phyloP scores from a whole-genome alignment of 2,329 filamentous ascomycete species.

The Aspergillus sergii region DNA sequence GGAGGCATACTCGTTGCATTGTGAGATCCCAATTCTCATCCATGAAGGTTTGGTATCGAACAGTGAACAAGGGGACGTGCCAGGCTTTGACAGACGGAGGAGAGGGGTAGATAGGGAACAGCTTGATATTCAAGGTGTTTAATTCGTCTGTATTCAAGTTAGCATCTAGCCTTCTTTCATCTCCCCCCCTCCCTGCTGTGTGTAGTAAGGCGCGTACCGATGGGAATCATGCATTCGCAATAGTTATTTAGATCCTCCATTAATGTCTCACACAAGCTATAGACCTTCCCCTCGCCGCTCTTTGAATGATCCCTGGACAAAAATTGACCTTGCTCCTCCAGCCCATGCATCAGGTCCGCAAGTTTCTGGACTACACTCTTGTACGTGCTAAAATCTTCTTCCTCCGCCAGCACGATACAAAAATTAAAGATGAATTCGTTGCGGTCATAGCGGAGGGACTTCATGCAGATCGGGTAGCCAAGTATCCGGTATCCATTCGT shows the following conservation, averaged over 20 bases:
- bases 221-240: constrained; percentile 97
- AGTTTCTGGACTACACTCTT: constrained; percentile 84
- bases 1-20: constrained; percentile 49
- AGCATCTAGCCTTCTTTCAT: constrained; percentile 10
- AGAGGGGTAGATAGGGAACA: constrained; percentile 79
- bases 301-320: constrained; percentile 55
- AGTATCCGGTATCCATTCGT: constrained; percentile 79
- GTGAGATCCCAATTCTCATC: constrained; percentile 60
- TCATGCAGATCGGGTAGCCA: constrained; percentile 86
- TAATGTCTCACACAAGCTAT: constrained; percentile 78
- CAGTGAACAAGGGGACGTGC: constrained; percentile 82
- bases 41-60: constrained; percentile 55
- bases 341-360: constrained; percentile 79
- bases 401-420: constrained; percentile 74
- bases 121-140: constrained; percentile 94
- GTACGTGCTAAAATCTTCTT: constrained; percentile 73
- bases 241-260: constrained; percentile 96
- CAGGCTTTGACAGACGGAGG: constrained; percentile 79
- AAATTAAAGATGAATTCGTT: constrained; percentile 99
- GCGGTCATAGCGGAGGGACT: constrained; percentile 77
- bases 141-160: constrained; percentile 67
- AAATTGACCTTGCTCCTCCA: constrained; percentile 90
- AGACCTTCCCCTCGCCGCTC: constrained; percentile 55
- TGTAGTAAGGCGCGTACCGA: constrained; percentile 61
- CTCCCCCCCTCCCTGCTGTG: neutral